A percentile compares a stretch with the other conserved stretches of the same genome.
Conservation (phyloP, 2,329 filamentous ascomycete genomes). For the Xylaria arbuscula region DNA sequence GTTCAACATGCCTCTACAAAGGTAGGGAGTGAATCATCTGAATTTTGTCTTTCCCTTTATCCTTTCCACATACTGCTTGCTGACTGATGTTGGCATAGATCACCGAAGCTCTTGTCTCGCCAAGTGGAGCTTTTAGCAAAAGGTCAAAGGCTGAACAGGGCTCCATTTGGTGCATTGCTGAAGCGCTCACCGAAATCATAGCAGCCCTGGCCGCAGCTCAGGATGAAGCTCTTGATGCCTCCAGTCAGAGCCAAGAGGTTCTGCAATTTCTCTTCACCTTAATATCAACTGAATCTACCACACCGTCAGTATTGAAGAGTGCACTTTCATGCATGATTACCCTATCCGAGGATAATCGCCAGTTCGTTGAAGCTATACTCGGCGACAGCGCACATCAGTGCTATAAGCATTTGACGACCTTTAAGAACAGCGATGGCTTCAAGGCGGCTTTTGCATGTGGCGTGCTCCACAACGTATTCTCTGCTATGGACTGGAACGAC, state of each 20-base stretch:
- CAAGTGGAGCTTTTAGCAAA: constrained; percentile 58
- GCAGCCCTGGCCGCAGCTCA: constrained; percentile 67
- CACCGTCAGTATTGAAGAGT: constrained; percentile 59
- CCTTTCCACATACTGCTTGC: neutral
- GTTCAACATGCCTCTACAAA: constrained; percentile 66
- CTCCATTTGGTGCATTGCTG: constrained; percentile 65
- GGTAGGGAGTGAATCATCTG: constrained; percentile 56
- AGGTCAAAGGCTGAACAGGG: constrained; percentile 64
- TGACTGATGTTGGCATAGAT: constrained; percentile 50
- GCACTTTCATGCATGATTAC: constrained; percentile 66
- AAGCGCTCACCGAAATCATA: constrained; percentile 65
- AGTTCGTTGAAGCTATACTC: constrained; percentile 64
- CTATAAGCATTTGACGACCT: constrained; percentile 61
- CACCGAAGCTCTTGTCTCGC: constrained; percentile 56
- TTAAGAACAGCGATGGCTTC: constrained; percentile 61
- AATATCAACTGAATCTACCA: constrained; percentile 54
- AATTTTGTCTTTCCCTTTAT: constrained; percentile 11
- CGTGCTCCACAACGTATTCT: constrained; percentile 71
- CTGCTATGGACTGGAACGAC: constrained; percentile 64
- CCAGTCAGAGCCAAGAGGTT: constrained; percentile 62
- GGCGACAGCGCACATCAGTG: constrained; percentile 59
- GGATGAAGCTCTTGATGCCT: constrained; percentile 68
- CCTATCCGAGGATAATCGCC: constrained; percentile 69
- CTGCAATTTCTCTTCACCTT: constrained; percentile 67
- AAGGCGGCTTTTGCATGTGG: constrained; percentile 68